Conservation (phyloP, 176 grass and related monocot genomes). For the Aegilops bicornis region DNA sequence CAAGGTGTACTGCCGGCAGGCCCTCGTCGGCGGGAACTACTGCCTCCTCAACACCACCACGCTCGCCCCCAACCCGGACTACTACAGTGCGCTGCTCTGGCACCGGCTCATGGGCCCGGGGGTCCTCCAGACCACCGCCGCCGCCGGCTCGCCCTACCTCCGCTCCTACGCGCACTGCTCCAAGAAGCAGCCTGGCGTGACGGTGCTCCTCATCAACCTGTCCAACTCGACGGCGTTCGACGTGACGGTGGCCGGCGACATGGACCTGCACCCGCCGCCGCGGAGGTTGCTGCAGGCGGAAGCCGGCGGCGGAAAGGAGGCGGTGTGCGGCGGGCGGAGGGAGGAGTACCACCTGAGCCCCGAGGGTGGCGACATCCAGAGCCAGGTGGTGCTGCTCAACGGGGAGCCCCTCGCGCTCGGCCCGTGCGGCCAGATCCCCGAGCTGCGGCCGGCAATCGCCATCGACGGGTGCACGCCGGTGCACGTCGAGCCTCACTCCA, state of each 20-base stretch:
- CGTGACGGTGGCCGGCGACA: conserved; percentile 39
- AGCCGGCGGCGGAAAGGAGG: background rate
- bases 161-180: conserved; percentile 67
- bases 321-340: conserved; percentile 30
- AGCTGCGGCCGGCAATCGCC: conserved; percentile 32
- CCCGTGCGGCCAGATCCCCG: conserved; percentile 37
- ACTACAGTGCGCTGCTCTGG: conserved; percentile 65
- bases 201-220: conserved; percentile 58
- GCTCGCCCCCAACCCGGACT: conserved; percentile 61
- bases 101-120: conserved; percentile 48
- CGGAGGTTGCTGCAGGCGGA: background rate
- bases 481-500: conserved; percentile 36
- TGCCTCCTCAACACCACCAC: conserved; percentile 58
- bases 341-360: conserved; percentile 65
- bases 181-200: conserved; percentile 47
- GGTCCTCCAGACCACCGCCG: conserved; percentile 33
- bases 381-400: conserved; percentile 54
- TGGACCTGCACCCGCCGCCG: conserved; percentile 33
- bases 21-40: conserved; percentile 68
- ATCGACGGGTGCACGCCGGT: conserved; percentile 28
- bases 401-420: conserved; percentile 39
- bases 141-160: conserved; percentile 32
- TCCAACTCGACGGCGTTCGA: conserved; percentile 57
- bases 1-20: conserved; percentile 61
- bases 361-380: conserved; percentile 45